Evolutionary conservation across 192 early-diverging fungal species (phyloP).

Genomic region (Rhizophagus sp.): DNA sequence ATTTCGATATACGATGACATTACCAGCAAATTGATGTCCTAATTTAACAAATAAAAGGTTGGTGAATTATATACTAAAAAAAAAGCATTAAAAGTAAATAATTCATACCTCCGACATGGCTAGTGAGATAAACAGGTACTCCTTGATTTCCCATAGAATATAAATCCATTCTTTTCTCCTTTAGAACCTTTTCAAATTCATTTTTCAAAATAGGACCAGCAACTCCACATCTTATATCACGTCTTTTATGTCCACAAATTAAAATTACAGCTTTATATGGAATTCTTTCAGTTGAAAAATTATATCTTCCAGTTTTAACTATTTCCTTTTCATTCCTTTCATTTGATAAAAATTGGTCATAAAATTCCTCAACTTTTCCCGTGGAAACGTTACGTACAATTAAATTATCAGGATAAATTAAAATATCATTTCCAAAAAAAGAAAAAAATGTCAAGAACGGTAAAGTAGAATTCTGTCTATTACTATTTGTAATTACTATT

Average conservation of each 20-base stretch:
- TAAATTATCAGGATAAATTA: constrained; percentile 56
- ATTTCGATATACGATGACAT: constrained; percentile 55
- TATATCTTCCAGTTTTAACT: background rate
- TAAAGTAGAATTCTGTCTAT: constrained; percentile 1
- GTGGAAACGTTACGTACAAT: constrained; percentile 50
- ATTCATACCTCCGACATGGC: constrained; percentile 55
- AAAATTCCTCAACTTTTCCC: constrained; percentile 45
- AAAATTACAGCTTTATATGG: constrained; percentile 44
- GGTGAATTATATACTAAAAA: background rate
- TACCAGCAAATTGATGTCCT: constrained; percentile 65
- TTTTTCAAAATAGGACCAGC: constrained; percentile 50
- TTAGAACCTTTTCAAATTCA: constrained; percentile 50
- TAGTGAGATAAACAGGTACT: constrained; percentile 45
- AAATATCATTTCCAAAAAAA: constrained; percentile 32
- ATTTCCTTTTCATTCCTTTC: background rate
- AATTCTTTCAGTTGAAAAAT: background rate
- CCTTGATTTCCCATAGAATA: constrained; percentile 29
- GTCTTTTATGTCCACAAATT: constrained; percentile 54
- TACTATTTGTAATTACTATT: constrained; percentile 49
- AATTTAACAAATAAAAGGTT: background rate
- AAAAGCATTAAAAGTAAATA: background rate
- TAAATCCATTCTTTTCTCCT: constrained; percentile 46
- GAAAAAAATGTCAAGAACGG: background rate
- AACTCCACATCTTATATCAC: constrained; percentile 58
- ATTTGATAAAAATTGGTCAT: constrained; percentile 42